Evolutionary conservation across 805 yeast species (phyloP), one percentile per base, ranked within the genome.

Genomic region (Dipodascus geniculatus): DNA sequence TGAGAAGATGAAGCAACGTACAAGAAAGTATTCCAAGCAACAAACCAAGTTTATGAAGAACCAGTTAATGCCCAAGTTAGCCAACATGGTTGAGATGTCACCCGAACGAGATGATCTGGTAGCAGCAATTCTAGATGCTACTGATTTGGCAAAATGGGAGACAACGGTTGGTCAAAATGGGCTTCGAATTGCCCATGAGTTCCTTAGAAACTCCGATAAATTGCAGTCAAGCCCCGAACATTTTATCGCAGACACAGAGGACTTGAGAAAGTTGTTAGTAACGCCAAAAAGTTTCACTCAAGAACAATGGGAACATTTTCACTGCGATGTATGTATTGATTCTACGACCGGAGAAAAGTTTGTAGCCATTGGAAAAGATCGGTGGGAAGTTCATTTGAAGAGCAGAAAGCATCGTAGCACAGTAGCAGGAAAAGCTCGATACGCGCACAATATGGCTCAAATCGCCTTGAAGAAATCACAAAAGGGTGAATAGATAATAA

Each of bases 21-120:
- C 99, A 0, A 70, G 96, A 53, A 85, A 83, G 62, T 93, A 93
- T 67, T 96, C 98, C 0, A 83, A 82, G 57, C 77, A 78, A 57
- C 99, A 93, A 65, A 81, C 88, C 11, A 89, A 88, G 65, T 93
- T 98, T 97, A 89, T 93, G 57, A 75, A 77, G 50, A 86, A 84
- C 59, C 72, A 81, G 55, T 68, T 93, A 14, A 74, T 82, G 0
- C 79, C 81, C 0, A 89, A 83, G 65, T 65, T 83, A 19, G 65
- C 57, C 59, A 68, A 0, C 57, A 71, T 17, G 74, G 73, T 54
- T 64, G 68, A 24, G 77, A 77, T 73, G 54, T 64, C 68, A 22
- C 79, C 70, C 51, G 87, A 87, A 0, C 88, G 88, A 0, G 75
- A 78, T 42, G 33, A 28, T 11, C 6, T 28, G 6, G 33, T 28